Base-by-base conservation (phyloP, 139 green algal genomes). In the Chlorella sp. region DNA sequence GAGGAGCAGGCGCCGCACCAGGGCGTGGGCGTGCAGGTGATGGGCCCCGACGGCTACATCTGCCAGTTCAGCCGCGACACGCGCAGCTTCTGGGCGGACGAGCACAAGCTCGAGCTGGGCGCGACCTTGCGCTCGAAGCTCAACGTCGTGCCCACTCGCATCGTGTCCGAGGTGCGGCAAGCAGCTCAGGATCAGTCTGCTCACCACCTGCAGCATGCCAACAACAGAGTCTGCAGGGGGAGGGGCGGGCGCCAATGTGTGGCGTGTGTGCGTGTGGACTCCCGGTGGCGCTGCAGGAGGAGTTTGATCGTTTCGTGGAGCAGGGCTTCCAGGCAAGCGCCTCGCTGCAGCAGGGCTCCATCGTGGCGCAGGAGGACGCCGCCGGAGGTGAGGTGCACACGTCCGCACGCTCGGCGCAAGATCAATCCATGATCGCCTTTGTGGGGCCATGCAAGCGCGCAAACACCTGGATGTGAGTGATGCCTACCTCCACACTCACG, bases 31-130 rank as follows among this genome's bases (percentile, higher is more conserved):
- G 73, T 73, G 55, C 85, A 97, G 81, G 85, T 98, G 2, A 96
- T 98, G 93, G 94, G 93, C 2, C 92, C 94, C 29, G 93, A 98
- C 70, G 83, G 86, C 31, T 99, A 98, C 82, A 83, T 98, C 6
- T 82, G 92, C 60, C 93, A 98, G 77, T 95, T 94, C 76, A 82
- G 31, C 49, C 69, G 73, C 3, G 70, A 92, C 71, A 83, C 84
- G 1, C 22, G 60, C 24, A 32, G 27, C 67, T 98, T 98, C 77
- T 97, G 91, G 92, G 94, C 86, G 0, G 82, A 83, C 33, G 63
- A 31, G 20, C 34, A 86, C 63, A 62, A 75, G 5, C 80, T 96
- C 30, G 85, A 78, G 32, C 79, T 97, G 63, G 91, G 91, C 0
- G 86, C 86, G 20, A 55, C 32, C 32, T 22, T 70, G 55, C 55